phyloP scores from a whole-genome alignment of 1,284 basidiomycete species.

The Rhodotorula glutinis region DNA sequence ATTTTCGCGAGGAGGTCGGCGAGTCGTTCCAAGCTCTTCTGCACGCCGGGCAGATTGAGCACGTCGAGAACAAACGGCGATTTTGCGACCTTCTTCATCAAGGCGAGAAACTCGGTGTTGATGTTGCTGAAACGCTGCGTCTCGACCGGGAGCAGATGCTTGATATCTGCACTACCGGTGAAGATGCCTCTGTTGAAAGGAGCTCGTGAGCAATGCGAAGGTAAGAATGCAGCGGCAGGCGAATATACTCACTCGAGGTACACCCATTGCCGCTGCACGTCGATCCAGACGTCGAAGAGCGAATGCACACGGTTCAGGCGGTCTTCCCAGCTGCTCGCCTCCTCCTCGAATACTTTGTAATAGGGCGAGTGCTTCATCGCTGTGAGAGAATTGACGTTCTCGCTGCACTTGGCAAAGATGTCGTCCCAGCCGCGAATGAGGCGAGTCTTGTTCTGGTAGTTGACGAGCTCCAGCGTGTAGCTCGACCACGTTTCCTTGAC shows the following conservation, averaged over 20 bases:
- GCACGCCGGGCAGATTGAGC: constrained; percentile 90
- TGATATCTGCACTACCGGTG: constrained; percentile 97
- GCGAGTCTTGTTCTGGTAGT: constrained; percentile 98
- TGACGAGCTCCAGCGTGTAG: constrained; percentile 92
- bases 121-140: constrained; percentile 97
- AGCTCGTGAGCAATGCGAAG: too few species aligned
- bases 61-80: constrained; percentile 97
- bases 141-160: constrained; percentile 95
- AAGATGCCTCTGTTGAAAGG: constrained; percentile 70
- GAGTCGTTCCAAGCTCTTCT: constrained; percentile 94
- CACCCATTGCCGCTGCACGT: constrained; percentile 99
- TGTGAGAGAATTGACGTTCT: constrained; percentile 90
- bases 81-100: constrained; percentile 99
- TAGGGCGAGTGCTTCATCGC: constrained; percentile 98
- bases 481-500: constrained; percentile 96
- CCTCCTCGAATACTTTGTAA: constrained; percentile 67
- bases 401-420: constrained; percentile 90
- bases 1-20: constrained; percentile 96
- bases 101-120: constrained; percentile 94
- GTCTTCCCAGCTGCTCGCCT: constrained; percentile 51
- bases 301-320: constrained; percentile 93
- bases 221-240: too few species aligned
- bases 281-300: constrained; percentile 98
- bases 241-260: constrained; percentile 66
- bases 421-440: constrained; percentile 98